Base-by-base conservation (phyloP, 1,284 basidiomycete species). In the Ustilago bromivora region DNA sequence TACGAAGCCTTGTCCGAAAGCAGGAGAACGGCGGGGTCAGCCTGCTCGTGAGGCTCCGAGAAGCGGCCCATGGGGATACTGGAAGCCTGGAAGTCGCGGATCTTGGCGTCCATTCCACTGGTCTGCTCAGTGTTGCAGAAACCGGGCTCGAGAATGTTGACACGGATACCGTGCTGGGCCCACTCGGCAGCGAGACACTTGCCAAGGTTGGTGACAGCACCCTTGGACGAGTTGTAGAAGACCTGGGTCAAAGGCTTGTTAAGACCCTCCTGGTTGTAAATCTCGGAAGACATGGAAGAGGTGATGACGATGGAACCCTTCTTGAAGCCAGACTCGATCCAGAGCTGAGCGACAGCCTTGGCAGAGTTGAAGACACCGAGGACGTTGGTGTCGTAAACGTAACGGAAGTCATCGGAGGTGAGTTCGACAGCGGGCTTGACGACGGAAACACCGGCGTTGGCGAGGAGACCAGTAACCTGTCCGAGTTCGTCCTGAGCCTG, bases 121-220 rank as follows among this genome's bases (percentile, higher is more conserved):
- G 85, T 86, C 82, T 86, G 85, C 76, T 86, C 85, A 23, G 85
- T 86, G 73, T 85, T 82, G 75, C 84, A 85, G 82, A 84, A 82
- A 11, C 81, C 83, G 19, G 83, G 83, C 71, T 84, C 81, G 35
- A 85, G 72, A 17, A 84, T 82, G 76, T 86, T 86, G 63, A 86
- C 84, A 34, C 85, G 79, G 66, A 86, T 86, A 31, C 82, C 73
- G 69, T 86, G 74, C 59, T 79, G 58, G 51, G 84, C 84, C 79
- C 83, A 86, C 75, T 86, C 85, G 56, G 82, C 84, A 17, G 85
- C 85, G 13, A 86, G 84, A 69, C 84, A 82, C 78, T 83, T 85
- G 63, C 83, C 84, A 60, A 86, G 78, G 82, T 86, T 86, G 63
- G 84, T 84, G n/a, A 81, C 84, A 53, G 85, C 85, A 49, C 84